phyloP scores from a whole-genome alignment of 2,329 filamentous ascomycete genomes.

The Ophiostoma sp. region DNA sequence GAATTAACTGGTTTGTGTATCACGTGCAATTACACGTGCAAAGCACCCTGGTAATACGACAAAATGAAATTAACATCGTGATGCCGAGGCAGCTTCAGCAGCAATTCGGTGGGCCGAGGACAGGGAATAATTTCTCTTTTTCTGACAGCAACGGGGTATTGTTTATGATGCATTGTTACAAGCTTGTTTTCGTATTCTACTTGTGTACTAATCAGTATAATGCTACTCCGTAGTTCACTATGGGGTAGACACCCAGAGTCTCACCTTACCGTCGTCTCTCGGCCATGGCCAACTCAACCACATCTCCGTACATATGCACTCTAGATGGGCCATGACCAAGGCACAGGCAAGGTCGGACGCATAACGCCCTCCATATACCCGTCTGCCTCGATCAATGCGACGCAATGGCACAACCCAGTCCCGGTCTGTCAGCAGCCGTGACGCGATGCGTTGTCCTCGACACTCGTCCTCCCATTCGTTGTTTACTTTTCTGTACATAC shows the following conservation, averaged over 20 bases:
- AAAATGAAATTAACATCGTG: neutral
- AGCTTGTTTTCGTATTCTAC: neutral
- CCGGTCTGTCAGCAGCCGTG: neutral
- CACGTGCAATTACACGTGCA: neutral
- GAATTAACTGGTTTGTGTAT: too few relatives aligned
- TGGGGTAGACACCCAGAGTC: neutral
- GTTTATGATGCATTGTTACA: neutral
- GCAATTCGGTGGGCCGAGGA: neutral
- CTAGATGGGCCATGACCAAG: neutral
- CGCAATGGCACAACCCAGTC: neutral
- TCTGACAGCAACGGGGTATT: neutral
- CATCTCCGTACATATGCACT: neutral
- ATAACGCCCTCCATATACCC: neutral
- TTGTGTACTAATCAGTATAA: neutral
- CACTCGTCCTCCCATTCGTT: neutral
- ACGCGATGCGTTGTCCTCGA: conserved; percentile 14
- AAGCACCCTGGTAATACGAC: neutral
- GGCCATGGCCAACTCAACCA: neutral
- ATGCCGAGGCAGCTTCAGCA: conserved; percentile 2
- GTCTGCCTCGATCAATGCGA: neutral
- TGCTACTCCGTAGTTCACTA: neutral
- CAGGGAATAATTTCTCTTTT: neutral
- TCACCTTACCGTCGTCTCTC: neutral
- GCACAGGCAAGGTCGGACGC: neutral
- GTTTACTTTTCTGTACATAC: neutral